These are phyloP conservation scores for Ophiorrhiza pumila DNA, from an alignment of 257 asterid genomes.

Conservation along the genomic window DNA sequence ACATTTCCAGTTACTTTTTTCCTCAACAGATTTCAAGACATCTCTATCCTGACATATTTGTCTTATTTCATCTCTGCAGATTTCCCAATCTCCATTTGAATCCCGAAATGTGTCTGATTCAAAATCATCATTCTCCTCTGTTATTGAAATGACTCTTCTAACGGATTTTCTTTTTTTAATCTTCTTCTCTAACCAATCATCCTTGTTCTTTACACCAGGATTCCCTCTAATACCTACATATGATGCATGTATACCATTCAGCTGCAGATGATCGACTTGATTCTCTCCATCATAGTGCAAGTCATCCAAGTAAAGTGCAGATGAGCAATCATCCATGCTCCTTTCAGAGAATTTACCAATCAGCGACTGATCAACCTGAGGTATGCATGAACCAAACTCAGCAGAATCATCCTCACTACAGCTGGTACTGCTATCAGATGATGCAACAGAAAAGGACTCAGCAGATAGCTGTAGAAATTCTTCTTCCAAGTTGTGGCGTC, in stretches of 20 bases:
- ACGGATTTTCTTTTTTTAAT: conserved; percentile 42
- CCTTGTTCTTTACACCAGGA: conserved; percentile 28
- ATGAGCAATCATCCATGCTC: conserved; percentile 19
- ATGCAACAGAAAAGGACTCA: conserved; percentile 62
- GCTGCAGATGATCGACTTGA: conserved; percentile 25
- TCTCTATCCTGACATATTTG: conserved; percentile 23
- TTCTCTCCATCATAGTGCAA: conserved; percentile 20
- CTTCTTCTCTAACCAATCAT: conserved; percentile 44
- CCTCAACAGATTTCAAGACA: conserved; percentile 21
- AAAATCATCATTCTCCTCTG: conserved; percentile 39
- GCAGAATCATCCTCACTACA: conserved; percentile 59
- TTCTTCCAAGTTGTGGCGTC: conserved; percentile 85
- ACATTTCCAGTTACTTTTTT: conserved; percentile 13
- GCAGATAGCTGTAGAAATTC: conserved; percentile 81
- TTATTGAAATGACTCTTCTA: conserved; percentile 64
- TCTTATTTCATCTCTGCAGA: conserved; percentile 27
- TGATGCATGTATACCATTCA: conserved; percentile 37
- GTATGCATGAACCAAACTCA: conserved; percentile 32
- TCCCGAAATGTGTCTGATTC: conserved; percentile 33
- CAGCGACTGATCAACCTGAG: conserved; percentile 39
- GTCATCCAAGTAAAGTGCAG: conserved; percentile 26
- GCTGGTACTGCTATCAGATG: conserved; percentile 85
- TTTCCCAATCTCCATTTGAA: conserved; percentile 37
- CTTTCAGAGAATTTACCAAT: conserved; percentile 32
- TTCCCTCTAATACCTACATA: conserved; percentile 29